Base-by-base conservation (phyloP, 2,329 filamentous ascomycete species). In the Fusarium sp. region DNA sequence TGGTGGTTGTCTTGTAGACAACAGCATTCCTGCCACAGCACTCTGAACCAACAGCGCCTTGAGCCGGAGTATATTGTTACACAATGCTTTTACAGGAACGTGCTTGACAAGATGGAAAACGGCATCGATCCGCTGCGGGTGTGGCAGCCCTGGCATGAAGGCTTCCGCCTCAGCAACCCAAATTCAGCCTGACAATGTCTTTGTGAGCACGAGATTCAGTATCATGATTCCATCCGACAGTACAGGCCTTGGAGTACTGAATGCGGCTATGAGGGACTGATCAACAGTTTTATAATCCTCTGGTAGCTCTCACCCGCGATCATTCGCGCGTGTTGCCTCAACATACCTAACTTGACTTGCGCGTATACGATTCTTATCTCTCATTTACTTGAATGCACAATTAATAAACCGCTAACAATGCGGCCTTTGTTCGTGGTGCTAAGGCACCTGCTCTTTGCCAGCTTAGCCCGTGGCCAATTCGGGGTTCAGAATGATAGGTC, bases 401-500 rank as follows among this genome's bases (percentile, higher is more conserved):
- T 49, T 35, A 17, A 54, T 53, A 42, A 44, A 15, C 37, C 27
- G 38, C n/a, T 23, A n/a, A 69, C 15, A n/a, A 71, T 71, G 60
- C 53, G 67, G 67, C 38, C 46, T 46, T 63, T 52, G 23, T 55
- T 65, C n/a, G 18, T 23, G 26, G 49, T 68, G 48, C 46, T 71
- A 7, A 59, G 61, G 40, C 59, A 48, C 13, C 15, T 75, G 10
- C 5, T 74, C 0, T 27, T 74, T 10, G 67, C 59, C 5, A 49
- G 40, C 40, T 48, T 62, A 10, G 42, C 66, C 13, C 37, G 27
- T 12, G 71, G 52, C 23, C 45, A 60, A 6, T 45, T 75, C 7
- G 69, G 60, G n/a, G 65, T 70, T 15, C 67, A 75, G 48, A 63
- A 76, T 45, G 64, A 76, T 61, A 75, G 57, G 58, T 71, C 63